Base-by-base conservation (phyloP, 2,329 filamentous ascomycete genomes). In the Elsinoe batatas region DNA sequence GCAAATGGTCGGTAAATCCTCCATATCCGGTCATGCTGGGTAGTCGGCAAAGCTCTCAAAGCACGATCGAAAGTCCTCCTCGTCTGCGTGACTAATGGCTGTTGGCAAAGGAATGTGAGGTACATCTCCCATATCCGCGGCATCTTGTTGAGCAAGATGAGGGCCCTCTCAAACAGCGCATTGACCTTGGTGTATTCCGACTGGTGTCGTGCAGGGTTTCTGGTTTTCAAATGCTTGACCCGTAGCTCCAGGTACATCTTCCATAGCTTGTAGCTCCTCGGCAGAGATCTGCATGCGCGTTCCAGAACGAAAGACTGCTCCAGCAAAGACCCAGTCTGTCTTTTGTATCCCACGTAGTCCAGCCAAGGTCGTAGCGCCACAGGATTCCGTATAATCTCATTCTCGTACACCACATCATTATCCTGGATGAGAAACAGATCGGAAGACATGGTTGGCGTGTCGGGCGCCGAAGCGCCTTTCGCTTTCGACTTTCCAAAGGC, bases 61-160 rank as follows among this genome's bases (percentile, higher is more conserved):
- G 93, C 91, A 58, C 90, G 84, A 72, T 98, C 91, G 72, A 98
- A 98, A 0, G 88, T 88, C 61, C 84, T 83, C 58, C 93, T 83
- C 22, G 89, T 94, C 57, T 83, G 78, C 6, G 91, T 96, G 59
- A 98, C 83, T 54, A 94, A 76, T n/a, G 93, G 93, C 69, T 98
- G 93, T 65, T 87, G 83, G 67, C 91, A 82, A 57, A 98, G 77
- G 67, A 98, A 97, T 49, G 80, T 80, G 59, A 98, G 82, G 69
- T 96, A 98, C 83, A 97, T 88, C 69, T 96, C 91, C 94, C 93
- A 98, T 67, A 98, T 93, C 62, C 83, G 82, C 20, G 94, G 93
- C 93, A 98, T 98, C 74, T 98, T 98, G 74, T 98, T 96, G 59
- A 98, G 80, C 38, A 98, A 78, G 57, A 96, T 88, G 53, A 98